Evolutionary conservation across 208 protist genomes (phyloP), one percentile per base, ranked within the genome.

Genomic region (Endotrypanum monterogeii): DNA sequence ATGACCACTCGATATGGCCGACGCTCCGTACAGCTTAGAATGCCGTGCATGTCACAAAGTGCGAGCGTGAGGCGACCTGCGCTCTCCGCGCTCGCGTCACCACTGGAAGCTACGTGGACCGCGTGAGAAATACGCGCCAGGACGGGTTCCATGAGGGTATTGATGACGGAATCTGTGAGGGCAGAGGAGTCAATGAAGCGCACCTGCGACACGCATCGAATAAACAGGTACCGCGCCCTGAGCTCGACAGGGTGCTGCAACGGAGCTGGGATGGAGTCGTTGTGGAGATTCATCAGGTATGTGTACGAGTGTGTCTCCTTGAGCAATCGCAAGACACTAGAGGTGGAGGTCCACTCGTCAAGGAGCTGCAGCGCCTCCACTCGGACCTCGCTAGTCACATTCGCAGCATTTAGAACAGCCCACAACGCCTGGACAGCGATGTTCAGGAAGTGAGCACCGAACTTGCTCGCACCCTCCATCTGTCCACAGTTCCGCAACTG

Each of bases 41-140:
- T 72, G 14, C 79, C 84, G 6, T 78, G 75, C 54, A 76, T n/a
- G n/a, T 88, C 84, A 57, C 73, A 75, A n/a, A 88, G 73, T 1
- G 74, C 68, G 4, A 70, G 67, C 3, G 74, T 58, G 2, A 80
- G 44, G 20, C 44, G 37, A 54, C 37, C 4, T 56, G 74, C 30
- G 20, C 58, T 23, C 66, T 56, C 61, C 52, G 25, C 52, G 23
- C 39, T 16, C 52, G 25, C 8, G 14, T 25, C 41, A 48, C 7
- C 28, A 25, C 52, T 44, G 52, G 55, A 8, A 3, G 48, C 68
- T 14, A 9, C 39, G 48, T 67, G 67, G 32, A 76, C 48, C 12
- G 61, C 62, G 5, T n/a, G 37, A 6, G 69, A 30, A 9, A 80
- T 30, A 4, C 73, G 69, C n/a, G 37, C 51, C 57, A 83, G 68